Evolutionary conservation across 139 green algal species (phyloP).

Genomic region (Bryopsis sp.): DNA sequence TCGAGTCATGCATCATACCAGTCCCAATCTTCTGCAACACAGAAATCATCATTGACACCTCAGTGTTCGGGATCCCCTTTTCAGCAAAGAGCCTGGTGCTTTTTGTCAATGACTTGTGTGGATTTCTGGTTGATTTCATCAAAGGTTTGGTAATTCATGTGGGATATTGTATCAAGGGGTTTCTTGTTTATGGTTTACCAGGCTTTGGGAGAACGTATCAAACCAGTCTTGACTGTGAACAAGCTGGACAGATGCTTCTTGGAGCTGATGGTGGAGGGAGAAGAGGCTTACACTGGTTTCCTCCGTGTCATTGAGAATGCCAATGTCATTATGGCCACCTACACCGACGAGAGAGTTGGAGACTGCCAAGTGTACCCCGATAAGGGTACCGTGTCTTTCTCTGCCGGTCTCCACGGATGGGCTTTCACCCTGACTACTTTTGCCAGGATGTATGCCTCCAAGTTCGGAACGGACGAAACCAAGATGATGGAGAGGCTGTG

Average conservation of each 20-base stretch:
- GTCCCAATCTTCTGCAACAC: too few species aligned
- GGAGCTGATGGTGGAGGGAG: conserved; percentile 77
- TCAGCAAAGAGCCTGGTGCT: too few species aligned
- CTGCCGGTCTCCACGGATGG: conserved; percentile 88
- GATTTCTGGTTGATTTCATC: too few species aligned
- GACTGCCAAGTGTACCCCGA: conserved; percentile 34
- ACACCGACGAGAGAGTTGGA: conserved; percentile 71
- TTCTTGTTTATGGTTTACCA: too few species aligned
- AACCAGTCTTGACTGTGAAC: conserved; percentile 87
- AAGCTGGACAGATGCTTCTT: conserved; percentile 94
- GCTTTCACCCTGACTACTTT: conserved; percentile 89
- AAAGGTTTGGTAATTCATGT: too few species aligned
- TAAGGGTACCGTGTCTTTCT: conserved; percentile 85
- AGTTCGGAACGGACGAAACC: conserved; percentile 40
- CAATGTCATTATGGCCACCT: conserved; percentile 93
- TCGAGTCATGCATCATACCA: too few species aligned
- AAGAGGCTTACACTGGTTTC: conserved; percentile 85
- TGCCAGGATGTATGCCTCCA: conserved; percentile 80
- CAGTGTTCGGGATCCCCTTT: too few species aligned
- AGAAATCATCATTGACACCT: too few species aligned
- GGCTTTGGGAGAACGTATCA: conserved; percentile 80
- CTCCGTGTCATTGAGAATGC: conserved; percentile 81
- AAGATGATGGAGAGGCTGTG: conserved; percentile 54
- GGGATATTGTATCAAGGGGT: conserved; percentile 89
- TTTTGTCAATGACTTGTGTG: too few species aligned